phyloP scores from a whole-genome alignment of 129 eudicot species.

The Lactuca saligna region DNA sequence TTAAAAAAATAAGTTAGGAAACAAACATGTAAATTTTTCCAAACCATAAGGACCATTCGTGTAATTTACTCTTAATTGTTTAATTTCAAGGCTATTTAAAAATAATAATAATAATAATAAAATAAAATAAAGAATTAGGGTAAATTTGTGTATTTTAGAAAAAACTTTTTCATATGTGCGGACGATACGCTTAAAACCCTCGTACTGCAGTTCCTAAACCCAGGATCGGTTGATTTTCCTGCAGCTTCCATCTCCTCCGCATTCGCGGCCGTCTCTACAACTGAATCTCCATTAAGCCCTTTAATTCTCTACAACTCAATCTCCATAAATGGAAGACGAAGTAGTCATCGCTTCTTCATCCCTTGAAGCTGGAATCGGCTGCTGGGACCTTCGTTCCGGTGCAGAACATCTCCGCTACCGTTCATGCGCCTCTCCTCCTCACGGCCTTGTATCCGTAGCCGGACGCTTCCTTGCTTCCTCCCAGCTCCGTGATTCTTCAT shows the following conservation, averaged over 20 bases:
- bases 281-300: not conserved
- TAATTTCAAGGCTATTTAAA: too few relatives aligned
- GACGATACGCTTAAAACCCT: not conserved
- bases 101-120: too few relatives aligned
- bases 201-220: not conserved
- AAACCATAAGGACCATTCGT: too few relatives aligned
- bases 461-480: constrained; percentile 73
- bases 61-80: too few relatives aligned
- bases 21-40: too few relatives aligned
- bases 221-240: not conserved
- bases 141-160: too few relatives aligned
- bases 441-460: constrained; percentile 74
- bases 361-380: constrained; percentile 69
- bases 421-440: constrained; percentile 66
- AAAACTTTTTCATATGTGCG: not conserved
- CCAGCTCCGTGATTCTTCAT: constrained; percentile 65
- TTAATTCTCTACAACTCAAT: too few relatives aligned
- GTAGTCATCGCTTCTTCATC: constrained; percentile 70
- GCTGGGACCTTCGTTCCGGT: constrained; percentile 86
- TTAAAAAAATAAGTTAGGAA: too few relatives aligned
- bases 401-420: constrained; percentile 67
- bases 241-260: not conserved
- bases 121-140: too few relatives aligned
- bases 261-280: not conserved
- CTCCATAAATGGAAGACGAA: constrained; percentile 57